These are phyloP conservation scores for Plasmopara muralis DNA, from an alignment of 352 stramenopile species.

Conservation along the genomic window DNA sequence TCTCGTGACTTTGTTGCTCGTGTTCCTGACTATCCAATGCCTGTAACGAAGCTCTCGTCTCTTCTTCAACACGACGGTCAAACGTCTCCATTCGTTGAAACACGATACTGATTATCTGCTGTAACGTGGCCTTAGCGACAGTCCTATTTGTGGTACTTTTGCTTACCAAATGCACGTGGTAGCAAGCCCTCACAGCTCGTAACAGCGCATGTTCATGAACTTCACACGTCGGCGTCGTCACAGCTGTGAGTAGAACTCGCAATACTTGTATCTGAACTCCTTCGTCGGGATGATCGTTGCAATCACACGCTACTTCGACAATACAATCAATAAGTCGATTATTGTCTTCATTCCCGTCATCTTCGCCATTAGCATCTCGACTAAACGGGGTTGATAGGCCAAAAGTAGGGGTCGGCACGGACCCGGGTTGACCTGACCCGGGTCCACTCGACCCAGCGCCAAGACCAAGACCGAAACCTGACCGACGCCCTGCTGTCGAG, in stretches of 20 bases:
- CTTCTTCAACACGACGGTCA: constrained; percentile 64
- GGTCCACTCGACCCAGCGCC: constrained; percentile 5
- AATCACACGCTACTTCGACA: constrained; percentile 86
- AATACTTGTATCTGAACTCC: constrained; percentile 91
- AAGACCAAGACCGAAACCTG: constrained; percentile 19
- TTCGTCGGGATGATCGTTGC: constrained; percentile 87
- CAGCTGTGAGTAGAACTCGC: constrained; percentile 86
- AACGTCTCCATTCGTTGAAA: constrained; percentile 96
- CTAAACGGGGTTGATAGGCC: constrained; percentile 5
- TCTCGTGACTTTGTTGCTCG: constrained; percentile 12
- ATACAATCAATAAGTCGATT: constrained; percentile 84
- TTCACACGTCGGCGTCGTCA: constrained; percentile 85
- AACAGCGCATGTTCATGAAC: constrained; percentile 93
- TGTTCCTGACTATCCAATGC: constrained; percentile 37
- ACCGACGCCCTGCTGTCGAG: constrained; percentile 9
- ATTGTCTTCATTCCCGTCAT: constrained; percentile 18
- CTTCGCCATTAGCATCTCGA: constrained; percentile 8
- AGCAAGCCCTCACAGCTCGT: constrained; percentile 92
- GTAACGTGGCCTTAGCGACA: constrained; percentile 95
- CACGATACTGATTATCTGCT: constrained; percentile 95
- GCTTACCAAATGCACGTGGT: constrained; percentile 94
- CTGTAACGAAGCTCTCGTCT: constrained; percentile 51
- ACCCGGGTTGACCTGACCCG: constrained; percentile 5
- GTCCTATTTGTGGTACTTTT: constrained; percentile 92
- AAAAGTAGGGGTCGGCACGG: constrained; percentile 10